Conservation (phyloP, 345 rosid genomes). For the Clarkia xantiana region DNA sequence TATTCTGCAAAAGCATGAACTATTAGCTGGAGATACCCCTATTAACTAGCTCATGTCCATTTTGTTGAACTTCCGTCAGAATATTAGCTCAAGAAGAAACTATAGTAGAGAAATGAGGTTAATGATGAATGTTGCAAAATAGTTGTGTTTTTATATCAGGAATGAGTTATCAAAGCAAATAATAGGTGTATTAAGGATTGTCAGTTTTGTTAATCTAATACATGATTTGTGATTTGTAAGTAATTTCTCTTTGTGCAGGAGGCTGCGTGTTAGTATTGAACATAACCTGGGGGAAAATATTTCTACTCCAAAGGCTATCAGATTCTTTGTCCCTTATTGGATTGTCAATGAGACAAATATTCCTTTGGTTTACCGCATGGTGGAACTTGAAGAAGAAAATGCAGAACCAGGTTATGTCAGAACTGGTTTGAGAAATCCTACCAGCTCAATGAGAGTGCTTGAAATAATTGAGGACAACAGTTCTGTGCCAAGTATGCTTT, state of each 20-base stretch:
- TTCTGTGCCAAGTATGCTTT: conserved; percentile 88
- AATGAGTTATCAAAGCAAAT: conserved; percentile 1
- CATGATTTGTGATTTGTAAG: conserved; percentile 1
- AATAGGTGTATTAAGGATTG: too few species aligned
- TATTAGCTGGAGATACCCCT: too few species aligned
- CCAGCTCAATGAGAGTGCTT: conserved; percentile 42
- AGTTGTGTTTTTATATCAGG: too few species aligned
- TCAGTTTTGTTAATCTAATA: too few species aligned
- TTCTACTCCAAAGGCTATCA: conserved; percentile 70
- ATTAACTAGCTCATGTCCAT: too few species aligned
- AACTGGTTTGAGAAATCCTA: conserved; percentile 39
- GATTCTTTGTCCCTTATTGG: conserved; percentile 96
- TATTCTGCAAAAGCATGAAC: too few species aligned
- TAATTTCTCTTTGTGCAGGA: conserved; percentile 35
- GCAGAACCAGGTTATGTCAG: conserved; percentile 53
- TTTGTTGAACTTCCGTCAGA: too few species aligned
- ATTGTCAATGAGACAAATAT: conserved; percentile 70
- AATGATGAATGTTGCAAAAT: too few species aligned
- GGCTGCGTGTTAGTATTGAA: conserved; percentile 82
- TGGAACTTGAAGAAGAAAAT: conserved; percentile 78
- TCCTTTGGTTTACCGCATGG: conserved; percentile 64
- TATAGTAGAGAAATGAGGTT: too few species aligned
- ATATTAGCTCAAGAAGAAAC: too few species aligned
- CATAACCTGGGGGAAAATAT: conserved; percentile 78
- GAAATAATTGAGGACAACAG: conserved; percentile 82